Base-by-base conservation (phyloP, 2,329 filamentous ascomycete genomes). In the Fusarium sp. region DNA sequence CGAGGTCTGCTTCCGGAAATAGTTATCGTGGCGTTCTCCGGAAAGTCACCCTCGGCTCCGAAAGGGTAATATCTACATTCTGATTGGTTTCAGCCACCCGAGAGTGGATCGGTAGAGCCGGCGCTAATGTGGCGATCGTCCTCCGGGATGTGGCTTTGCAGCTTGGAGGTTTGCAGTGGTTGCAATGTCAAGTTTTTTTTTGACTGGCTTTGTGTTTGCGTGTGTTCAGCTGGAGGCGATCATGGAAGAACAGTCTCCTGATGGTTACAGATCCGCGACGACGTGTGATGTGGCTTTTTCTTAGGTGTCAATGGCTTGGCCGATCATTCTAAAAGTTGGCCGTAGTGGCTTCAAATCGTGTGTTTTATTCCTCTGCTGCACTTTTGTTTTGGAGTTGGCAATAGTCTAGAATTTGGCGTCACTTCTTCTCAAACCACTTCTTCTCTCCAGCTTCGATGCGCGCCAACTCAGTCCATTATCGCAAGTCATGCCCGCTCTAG, bases 31-130 rank as follows among this genome's bases (percentile, higher is more conserved):
- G 24, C 47, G 24, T 10, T n/a, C 14, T 52, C 58, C 70, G 66
- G 70, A 60, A 20, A 56, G 56, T 18, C 13, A 1, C 20, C 16
- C 56, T 72, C 71, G 71, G 71, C 58, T 74, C 71, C 71, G 68
- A 74, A 52, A 18, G n/a, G 6, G 9, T 20, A 37, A 4, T 52
- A 2, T 5, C 5, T 14, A 8, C 20, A 6, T 5, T 58, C 4
- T 13, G 2, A 71, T 71, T 73, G 42, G 67, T 16, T 13, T 20
- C 52, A 71, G 62, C 57, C 63, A 67, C 50, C 22, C 47, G 5
- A 29, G 3, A 24, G 59, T 45, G 56, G 37, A 16, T 42, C 10
- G 24, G 16, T 18, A 31, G 22, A 20, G 3, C 47, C 45, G 62
- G 20, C 29, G 34, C 11, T 31, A 34, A 6, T 50, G 64, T 63